phyloP scores from a whole-genome alignment of 371 early-diverging fungal genomes.

The Encephalitozoon intestinalis region DNA sequence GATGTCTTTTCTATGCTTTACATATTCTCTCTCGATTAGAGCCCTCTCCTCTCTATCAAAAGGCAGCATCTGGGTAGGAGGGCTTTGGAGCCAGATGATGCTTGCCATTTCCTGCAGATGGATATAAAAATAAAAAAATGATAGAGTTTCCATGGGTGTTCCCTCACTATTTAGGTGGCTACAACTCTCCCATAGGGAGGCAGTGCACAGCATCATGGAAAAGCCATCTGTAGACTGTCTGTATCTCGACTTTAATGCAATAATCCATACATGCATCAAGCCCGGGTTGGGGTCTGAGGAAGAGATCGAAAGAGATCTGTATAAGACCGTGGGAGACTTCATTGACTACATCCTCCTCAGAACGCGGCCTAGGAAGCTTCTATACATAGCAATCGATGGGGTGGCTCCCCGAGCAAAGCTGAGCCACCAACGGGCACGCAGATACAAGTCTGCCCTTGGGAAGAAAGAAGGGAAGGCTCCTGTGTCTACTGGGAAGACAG shows the following conservation, averaged over 20 bases:
- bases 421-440: constrained; percentile 94
- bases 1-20: background rate
- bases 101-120: background rate
- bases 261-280: constrained; percentile 93
- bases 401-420: constrained; percentile 98
- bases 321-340: constrained; percentile 68
- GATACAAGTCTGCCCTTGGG: constrained; percentile 74
- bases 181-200: constrained; percentile 59
- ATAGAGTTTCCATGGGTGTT: constrained; percentile 60
- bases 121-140: constrained; percentile 13
- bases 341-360: constrained; percentile 81
- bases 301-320: constrained; percentile 27
- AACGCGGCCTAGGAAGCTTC: constrained; percentile 77
- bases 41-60: background rate
- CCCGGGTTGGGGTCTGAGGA: constrained; percentile 60
- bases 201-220: constrained; percentile 69
- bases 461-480: background rate
- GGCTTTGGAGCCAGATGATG: background rate
- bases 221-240: constrained; percentile 75
- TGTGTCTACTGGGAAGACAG: background rate
- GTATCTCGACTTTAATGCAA: constrained; percentile 97
- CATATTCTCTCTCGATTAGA: constrained; percentile 9
- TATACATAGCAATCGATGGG: constrained; percentile 94
- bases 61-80: background rate
- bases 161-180: constrained; percentile 71